phyloP scores from a whole-genome alignment of 208 protist genomes.

The Spongospora subterranea region DNA sequence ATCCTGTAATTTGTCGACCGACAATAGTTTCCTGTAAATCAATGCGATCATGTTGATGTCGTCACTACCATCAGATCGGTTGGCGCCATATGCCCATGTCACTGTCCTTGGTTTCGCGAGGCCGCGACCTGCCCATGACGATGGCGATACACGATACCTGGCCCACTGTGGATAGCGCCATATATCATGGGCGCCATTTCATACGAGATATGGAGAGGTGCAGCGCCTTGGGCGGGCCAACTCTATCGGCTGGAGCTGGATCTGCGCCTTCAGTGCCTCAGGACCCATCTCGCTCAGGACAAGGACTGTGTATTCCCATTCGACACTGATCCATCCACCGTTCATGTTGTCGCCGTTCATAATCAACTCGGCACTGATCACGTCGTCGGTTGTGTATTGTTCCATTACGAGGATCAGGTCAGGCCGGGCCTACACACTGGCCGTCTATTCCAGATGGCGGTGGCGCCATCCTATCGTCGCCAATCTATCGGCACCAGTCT shows the following conservation, averaged over 20 bases:
- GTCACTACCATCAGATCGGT: too few species aligned
- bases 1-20: too few species aligned
- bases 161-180: too few species aligned
- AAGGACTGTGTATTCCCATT: background rate
- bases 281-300: background rate
- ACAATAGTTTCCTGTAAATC: too few species aligned
- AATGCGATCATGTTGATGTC: too few species aligned
- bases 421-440: background rate
- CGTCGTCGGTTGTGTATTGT: background rate
- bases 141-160: too few species aligned
- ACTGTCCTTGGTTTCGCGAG: too few species aligned
- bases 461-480: background rate
- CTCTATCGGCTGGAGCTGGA: background rate
- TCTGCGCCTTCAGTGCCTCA: background rate
- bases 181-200: too few species aligned
- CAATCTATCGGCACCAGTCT: background rate
- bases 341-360: background rate
- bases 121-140: too few species aligned
- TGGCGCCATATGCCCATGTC: too few species aligned
- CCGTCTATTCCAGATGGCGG: background rate
- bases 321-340: background rate
- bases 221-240: background rate
- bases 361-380: too few species aligned
- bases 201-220: background rate
- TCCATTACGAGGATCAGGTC: background rate